These are phyloP conservation scores for Radiomyces spectabilis DNA, from an alignment of 192 early-diverging fungal genomes.

Conservation along the genomic window DNA sequence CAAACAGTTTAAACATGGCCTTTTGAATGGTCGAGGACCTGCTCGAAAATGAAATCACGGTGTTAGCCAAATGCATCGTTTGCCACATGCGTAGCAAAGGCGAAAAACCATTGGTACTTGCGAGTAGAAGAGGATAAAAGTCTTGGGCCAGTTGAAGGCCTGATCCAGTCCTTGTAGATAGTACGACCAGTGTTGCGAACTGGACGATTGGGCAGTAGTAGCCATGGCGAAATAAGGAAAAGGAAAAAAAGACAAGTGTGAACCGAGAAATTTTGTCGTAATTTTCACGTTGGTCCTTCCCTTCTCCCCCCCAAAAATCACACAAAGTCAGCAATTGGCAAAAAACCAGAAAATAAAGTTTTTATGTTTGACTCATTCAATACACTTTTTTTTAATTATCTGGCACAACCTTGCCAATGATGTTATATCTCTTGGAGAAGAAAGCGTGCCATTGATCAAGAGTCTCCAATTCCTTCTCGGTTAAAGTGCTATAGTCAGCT, in stretches of 20 bases:
- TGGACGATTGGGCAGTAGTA: not conserved
- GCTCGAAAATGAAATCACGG: not conserved
- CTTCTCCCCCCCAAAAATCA: too few relatives aligned
- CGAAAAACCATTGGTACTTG: not conserved
- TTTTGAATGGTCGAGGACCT: constrained; percentile 18
- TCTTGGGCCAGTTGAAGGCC: constrained; percentile 23
- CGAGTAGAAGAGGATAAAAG: constrained; percentile 20
- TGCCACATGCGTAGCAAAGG: not conserved
- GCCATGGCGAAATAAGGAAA: not conserved
- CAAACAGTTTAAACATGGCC: constrained; percentile 13
- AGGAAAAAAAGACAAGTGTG: not conserved
- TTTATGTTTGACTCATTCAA: too few relatives aligned
- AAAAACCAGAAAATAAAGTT: too few relatives aligned
- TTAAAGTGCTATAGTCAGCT: constrained; percentile 60
- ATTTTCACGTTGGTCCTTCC: too few relatives aligned
- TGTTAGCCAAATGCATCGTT: not conserved
- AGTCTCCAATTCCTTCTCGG: constrained; percentile 58
- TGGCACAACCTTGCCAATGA: constrained; percentile 51
- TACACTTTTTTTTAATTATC: constrained; percentile 17
- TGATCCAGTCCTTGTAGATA: constrained; percentile 17
- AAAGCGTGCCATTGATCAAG: constrained; percentile 67
- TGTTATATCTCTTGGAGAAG: constrained; percentile 64
- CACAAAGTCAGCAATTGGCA: too few relatives aligned
- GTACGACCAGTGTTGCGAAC: constrained; percentile 14
- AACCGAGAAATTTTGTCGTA: too few relatives aligned